A percentile compares a stretch with the other conserved stretches of the same genome.
Conservation (phyloP, 768 basidiomycete genomes). For the Psilocybe subaeruginosa region DNA sequence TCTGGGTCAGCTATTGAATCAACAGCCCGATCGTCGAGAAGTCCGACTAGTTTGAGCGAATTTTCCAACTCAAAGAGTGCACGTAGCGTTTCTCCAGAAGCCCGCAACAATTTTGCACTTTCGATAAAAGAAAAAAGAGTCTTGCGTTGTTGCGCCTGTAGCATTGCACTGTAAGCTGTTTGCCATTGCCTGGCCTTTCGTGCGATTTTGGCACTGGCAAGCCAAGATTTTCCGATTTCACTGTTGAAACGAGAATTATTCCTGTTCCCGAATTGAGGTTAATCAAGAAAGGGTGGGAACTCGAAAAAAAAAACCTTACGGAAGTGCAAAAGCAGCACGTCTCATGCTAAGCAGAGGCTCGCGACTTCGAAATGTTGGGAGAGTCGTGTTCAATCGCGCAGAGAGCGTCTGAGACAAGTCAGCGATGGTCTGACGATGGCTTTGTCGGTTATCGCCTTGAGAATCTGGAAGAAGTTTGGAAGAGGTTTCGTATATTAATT, state of each 20-base stretch:
- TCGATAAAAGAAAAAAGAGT: conserved; percentile 84
- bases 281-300: neutral
- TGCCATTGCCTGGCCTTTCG: conserved; percentile 95
- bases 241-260: conserved; percentile 40
- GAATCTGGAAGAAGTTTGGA: conserved; percentile 39
- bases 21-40: conserved; percentile 50
- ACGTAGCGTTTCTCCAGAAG: conserved; percentile 77
- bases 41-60: conserved; percentile 57
- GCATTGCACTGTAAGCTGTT: conserved; percentile 93
- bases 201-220: conserved; percentile 93
- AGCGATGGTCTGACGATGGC: conserved; percentile 38
- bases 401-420: conserved; percentile 55
- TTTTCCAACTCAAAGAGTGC: conserved; percentile 89
- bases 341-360: conserved; percentile 92
- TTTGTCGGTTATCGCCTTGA: conserved; percentile 34
- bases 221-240: conserved; percentile 86
- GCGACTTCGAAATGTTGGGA: conserved; percentile 86
- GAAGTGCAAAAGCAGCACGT: conserved; percentile 77
- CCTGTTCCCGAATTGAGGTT: conserved; percentile 24
- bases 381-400: conserved; percentile 71
- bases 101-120: conserved; percentile 84
- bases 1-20: conserved; percentile 63
- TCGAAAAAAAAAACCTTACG: conserved; percentile 43
- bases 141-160: conserved; percentile 82
- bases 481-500: conserved; percentile 58